Evolutionary conservation across 148 eudicot genomes (phyloP).

Genomic region (Fagopyrum esculentum): DNA sequence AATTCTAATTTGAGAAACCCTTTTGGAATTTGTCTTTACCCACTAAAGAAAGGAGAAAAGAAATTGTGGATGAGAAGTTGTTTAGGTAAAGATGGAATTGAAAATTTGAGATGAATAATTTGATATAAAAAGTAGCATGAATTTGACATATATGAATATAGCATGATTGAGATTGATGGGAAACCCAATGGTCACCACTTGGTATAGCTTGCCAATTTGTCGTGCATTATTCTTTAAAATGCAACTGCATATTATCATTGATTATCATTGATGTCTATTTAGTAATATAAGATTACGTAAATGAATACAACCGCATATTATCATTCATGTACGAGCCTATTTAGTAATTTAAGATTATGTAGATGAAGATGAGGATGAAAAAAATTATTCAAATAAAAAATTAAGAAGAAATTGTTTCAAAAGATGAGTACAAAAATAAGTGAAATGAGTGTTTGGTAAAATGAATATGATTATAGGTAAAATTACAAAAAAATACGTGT

Average conservation of each 20-base stretch:
- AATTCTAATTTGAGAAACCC: not conserved
- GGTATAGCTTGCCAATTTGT: not conserved
- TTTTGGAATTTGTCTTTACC: not conserved
- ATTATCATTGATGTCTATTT: too few species aligned
- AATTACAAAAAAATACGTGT: too few species aligned
- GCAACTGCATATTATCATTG: not conserved
- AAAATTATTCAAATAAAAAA: too few species aligned
- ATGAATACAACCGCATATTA: too few species aligned
- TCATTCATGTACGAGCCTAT: too few species aligned
- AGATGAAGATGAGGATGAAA: too few species aligned
- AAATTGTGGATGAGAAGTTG: not conserved
- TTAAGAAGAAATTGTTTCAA: too few species aligned
- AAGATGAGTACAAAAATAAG: too few species aligned
- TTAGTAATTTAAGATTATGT: too few species aligned
- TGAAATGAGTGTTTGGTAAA: too few species aligned
- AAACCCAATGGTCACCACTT: constrained; percentile 1
- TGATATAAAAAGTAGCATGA: not conserved
- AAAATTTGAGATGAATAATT: not conserved
- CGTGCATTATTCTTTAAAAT: not conserved
- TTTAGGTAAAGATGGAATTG: not conserved
- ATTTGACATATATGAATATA: not conserved
- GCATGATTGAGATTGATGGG: not conserved
- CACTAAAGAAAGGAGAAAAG: not conserved
- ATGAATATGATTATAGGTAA: too few species aligned
- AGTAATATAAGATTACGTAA: too few species aligned